phyloP scores from a whole-genome alignment of 1,284 basidiomycete species.

The Cryptococcus neoformans region DNA sequence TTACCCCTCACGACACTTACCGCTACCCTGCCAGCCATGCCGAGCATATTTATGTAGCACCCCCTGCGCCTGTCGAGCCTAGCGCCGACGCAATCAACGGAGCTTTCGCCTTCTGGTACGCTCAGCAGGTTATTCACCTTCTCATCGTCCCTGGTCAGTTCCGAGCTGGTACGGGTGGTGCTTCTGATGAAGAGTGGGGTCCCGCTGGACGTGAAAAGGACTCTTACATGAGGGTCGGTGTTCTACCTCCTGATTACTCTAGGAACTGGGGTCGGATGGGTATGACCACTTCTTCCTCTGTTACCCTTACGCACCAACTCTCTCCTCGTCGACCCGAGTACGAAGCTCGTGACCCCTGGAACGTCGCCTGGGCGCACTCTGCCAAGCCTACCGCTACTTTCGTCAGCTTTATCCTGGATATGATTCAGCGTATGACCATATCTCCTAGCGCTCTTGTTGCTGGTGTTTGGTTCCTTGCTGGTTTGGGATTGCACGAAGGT shows the following conservation, averaged over 20 bases:
- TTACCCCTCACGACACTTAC: constrained; percentile 22
- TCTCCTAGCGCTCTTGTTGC: constrained; percentile 75
- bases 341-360: constrained; percentile 24
- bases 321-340: constrained; percentile 6
- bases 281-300: constrained; percentile 13
- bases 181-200: constrained; percentile 26
- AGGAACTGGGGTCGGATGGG: constrained; percentile 26
- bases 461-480: constrained; percentile 76
- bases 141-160: constrained; percentile 27
- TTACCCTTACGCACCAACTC: not conserved
- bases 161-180: constrained; percentile 26
- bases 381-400: constrained; percentile 17
- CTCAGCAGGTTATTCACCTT: constrained; percentile 23
- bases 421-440: constrained; percentile 58
- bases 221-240: constrained; percentile 19
- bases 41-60: constrained; percentile 14
- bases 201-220: constrained; percentile 20
- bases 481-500: constrained; percentile 65
- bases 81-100: constrained; percentile 12
- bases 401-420: constrained; percentile 32
- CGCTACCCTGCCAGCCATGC: constrained; percentile 15
- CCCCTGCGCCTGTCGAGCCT: constrained; percentile 3
- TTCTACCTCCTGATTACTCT: constrained; percentile 11
- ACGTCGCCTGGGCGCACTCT: constrained; percentile 12
- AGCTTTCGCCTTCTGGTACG: constrained; percentile 28